These are phyloP conservation scores for Ogataea kodamae DNA, from an alignment of 805 yeast species.

Conservation along the genomic window DNA sequence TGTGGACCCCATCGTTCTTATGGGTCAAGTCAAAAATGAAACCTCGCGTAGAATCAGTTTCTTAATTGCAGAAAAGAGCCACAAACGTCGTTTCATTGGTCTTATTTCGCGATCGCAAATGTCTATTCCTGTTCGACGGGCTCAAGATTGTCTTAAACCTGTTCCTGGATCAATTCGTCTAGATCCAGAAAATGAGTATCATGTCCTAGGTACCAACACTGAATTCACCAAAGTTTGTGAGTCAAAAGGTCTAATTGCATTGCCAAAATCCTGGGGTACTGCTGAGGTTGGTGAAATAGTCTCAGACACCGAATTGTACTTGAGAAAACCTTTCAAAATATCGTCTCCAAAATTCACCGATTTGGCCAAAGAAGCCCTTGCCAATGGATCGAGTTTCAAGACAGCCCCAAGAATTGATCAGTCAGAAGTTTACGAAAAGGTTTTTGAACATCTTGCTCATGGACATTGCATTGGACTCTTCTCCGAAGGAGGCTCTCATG, in stretches of 20 bases:
- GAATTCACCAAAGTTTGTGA: slow-evolving; percentile 59
- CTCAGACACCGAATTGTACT: slow-evolving; percentile 64
- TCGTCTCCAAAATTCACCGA: slow-evolving; percentile 39
- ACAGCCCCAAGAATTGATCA: slow-evolving; percentile 85
- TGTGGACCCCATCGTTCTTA: slow-evolving; percentile 67
- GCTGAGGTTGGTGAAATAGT: slow-evolving; percentile 64
- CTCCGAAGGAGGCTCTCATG: slow-evolving; percentile 99
- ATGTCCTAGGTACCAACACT: slow-evolving; percentile 64
- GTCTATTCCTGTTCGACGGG: slow-evolving; percentile 87
- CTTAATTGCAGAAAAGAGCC: slow-evolving; percentile 52
- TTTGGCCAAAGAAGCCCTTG: slow-evolving; percentile 37
- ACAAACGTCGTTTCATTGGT: slow-evolving; percentile 58
- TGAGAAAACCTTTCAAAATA: slow-evolving; percentile 65
- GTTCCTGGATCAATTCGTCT: slow-evolving; percentile 66
- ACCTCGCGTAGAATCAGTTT: slow-evolving; percentile 47
- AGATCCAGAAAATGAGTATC: slow-evolving; percentile 42
- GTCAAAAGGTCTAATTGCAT: slow-evolving; percentile 64
- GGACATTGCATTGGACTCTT: slow-evolving; percentile 88
- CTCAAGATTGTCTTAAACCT: slow-evolving; percentile 74
- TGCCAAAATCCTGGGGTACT: slow-evolving; percentile 76
- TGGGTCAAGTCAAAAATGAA: slow-evolving; percentile 67
- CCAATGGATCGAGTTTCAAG: slow-evolving; percentile 56
- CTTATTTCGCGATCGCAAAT: slow-evolving; percentile 68
- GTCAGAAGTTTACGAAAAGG: slow-evolving; percentile 74
- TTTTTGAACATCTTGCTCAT: slow-evolving; percentile 75